Conservation (phyloP, 495 filamentous ascomycete species). For the Hypoxylon perforatum region DNA sequence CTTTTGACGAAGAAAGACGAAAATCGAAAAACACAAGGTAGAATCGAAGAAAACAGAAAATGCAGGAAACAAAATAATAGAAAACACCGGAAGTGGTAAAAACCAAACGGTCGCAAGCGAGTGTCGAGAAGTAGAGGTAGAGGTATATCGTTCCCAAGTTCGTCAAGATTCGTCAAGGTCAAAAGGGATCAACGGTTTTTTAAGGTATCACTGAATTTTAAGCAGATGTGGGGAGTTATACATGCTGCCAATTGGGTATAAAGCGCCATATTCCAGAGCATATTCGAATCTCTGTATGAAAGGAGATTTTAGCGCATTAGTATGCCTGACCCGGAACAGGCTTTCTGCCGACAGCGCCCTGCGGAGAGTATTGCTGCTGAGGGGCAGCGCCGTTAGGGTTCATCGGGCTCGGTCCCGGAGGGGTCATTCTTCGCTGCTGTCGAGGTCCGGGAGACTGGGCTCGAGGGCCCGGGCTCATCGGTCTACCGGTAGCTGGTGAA, state of each 20-base stretch:
- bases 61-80: slow-evolving; percentile 22
- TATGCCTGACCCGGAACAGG: slow-evolving; percentile 63
- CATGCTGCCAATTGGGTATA: not conserved
- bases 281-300: slow-evolving; percentile 4
- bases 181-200: slow-evolving; percentile 35
- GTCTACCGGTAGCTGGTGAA: slow-evolving; percentile 47
- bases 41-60: slow-evolving; percentile 31
- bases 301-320: slow-evolving; percentile 34
- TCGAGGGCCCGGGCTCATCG: slow-evolving; percentile 55
- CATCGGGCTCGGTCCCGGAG: slow-evolving; percentile 71
- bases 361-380: slow-evolving; percentile 36
- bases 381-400: slow-evolving; percentile 56
- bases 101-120: slow-evolving; percentile 45
- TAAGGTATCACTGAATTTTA: slow-evolving; percentile 12
- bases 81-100: slow-evolving; percentile 16
- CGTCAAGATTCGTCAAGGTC: slow-evolving; percentile 40
- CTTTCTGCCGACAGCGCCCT: slow-evolving; percentile 55
- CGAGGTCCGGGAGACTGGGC: slow-evolving; percentile 55
- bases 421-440: slow-evolving; percentile 59
- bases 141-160: slow-evolving; percentile 39
- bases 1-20: slow-evolving; percentile 22
- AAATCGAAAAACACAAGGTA: slow-evolving; percentile 3
- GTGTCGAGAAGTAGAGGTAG: slow-evolving; percentile 46
- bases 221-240: slow-evolving; percentile 1
- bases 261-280: slow-evolving; percentile 5